phyloP scores from a whole-genome alignment of 495 filamentous ascomycete genomes.

The Trichoderma orchidacearum region DNA sequence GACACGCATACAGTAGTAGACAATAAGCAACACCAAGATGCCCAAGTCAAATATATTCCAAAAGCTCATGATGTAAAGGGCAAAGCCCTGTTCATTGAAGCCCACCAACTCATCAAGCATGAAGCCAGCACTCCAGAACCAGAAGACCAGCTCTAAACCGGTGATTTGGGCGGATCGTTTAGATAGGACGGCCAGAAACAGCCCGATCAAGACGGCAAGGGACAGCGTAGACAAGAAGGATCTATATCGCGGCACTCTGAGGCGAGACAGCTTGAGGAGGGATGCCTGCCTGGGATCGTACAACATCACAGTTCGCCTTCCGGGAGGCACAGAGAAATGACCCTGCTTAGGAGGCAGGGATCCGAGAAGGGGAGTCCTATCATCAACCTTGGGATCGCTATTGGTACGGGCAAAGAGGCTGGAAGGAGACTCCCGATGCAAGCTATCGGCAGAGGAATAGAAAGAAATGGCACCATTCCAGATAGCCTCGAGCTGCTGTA shows the following conservation, averaged over 20 bases:
- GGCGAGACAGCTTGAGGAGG: constrained; percentile 74
- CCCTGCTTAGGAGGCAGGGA: constrained; percentile 25
- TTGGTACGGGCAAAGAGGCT: constrained; percentile 3
- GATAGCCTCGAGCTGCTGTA: constrained; percentile 87
- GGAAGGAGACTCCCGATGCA: constrained; percentile 43
- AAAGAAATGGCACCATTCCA: constrained; percentile 93
- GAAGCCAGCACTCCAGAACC: constrained; percentile 93
- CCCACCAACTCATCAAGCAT: constrained; percentile 93
- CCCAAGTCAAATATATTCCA: constrained; percentile 93
- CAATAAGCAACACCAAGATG: constrained; percentile 71
- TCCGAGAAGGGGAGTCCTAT: constrained; percentile 27
- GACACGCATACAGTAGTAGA: constrained; percentile 77
- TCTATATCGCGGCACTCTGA: constrained; percentile 82
- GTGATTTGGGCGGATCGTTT: constrained; percentile 64
- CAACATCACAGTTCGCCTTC: constrained; percentile 64
- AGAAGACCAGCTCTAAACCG: constrained; percentile 71
- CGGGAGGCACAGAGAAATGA: constrained; percentile 18
- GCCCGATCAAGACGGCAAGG: constrained; percentile 63
- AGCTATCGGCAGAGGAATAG: constrained; percentile 68
- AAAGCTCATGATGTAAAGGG: constrained; percentile 88
- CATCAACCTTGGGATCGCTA: constrained; percentile 14
- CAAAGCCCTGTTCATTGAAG: constrained; percentile 88
- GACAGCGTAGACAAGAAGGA: constrained; percentile 79
- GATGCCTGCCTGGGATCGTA: constrained; percentile 86
- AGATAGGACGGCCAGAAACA: constrained; percentile 65